Percentiles rank a stretch among this genome's conserved stretches.
Evolutionary conservation across 345 rosid genomes (phyloP).

Genomic region (rapeseed (Brassica napus)): DNA sequence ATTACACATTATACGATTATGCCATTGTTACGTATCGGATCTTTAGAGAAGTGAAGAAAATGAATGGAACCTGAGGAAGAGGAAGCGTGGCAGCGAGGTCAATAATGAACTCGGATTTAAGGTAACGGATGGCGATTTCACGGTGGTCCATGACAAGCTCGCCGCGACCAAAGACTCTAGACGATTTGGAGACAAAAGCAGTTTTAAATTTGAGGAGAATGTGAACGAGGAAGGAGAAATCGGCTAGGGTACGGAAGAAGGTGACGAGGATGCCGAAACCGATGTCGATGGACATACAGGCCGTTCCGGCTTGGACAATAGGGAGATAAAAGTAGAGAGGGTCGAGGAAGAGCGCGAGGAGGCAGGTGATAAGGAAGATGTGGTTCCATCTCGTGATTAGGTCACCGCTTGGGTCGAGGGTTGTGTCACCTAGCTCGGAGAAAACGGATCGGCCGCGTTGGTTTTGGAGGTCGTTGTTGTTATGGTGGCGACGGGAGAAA

Average conservation of each 20-base stretch:
- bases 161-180: slow-evolving; percentile 79
- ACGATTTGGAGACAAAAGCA: slow-evolving; percentile 65
- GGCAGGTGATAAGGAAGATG: slow-evolving; percentile 64
- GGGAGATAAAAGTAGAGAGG: slow-evolving; percentile 88
- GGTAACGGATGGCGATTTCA: slow-evolving; percentile 63
- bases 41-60: background rate
- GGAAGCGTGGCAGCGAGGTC: slow-evolving; percentile 77
- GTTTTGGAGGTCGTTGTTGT: slow-evolving; percentile 42
- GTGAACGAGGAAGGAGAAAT: slow-evolving; percentile 64
- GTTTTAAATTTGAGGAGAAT: slow-evolving; percentile 67
- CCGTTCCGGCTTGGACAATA: slow-evolving; percentile 46
- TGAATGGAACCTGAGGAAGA: slow-evolving; percentile 71
- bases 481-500: slow-evolving; percentile 48
- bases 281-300: slow-evolving; percentile 56
- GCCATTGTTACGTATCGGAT: background rate
- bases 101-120: slow-evolving; percentile 57
- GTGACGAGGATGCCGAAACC: slow-evolving; percentile 59
- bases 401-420: slow-evolving; percentile 68
- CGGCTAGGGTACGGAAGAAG: slow-evolving; percentile 63
- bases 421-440: slow-evolving; percentile 48
- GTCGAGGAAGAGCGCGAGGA: slow-evolving; percentile 75
- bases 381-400: slow-evolving; percentile 67
- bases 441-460: slow-evolving; percentile 25
- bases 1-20: background rate
- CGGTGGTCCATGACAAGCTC: slow-evolving; percentile 74